Evolutionary conservation across 495 filamentous ascomycete species (phyloP), one percentile per base, ranked within the genome.

Genomic region (Talaromyces stipitatus): DNA sequence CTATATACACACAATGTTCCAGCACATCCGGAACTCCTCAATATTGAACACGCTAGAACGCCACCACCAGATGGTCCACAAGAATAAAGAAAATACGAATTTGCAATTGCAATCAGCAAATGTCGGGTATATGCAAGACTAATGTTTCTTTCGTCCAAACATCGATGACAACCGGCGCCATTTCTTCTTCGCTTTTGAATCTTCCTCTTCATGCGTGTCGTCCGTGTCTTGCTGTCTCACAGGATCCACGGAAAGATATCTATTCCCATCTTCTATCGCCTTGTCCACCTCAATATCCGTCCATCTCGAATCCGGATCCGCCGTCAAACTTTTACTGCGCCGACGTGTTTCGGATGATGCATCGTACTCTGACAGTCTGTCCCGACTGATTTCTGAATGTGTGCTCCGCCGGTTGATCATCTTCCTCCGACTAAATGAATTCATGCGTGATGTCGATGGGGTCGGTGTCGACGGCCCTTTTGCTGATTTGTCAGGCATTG

Each of bases 141-240:
- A 48, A 48, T 54, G 27, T 26, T 51, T 51, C 23, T 51, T 51
- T 9, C 24, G 48, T 51, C 48, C 27, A 29, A 51, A 30, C 27
- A 51, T 51, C 10, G 48, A 51, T 22, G 48, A 51, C n/a, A 51
- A 30, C 48, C 48, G 24, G 14, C 48, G 48, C 48, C 48, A 51
- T 51, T 30, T 30, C 27, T 30, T 51, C 48, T 51, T 51, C 18
- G 24, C 47, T 30, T 51, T 51, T 3, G 48, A 18, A 2, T 51
- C 48, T 7, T 50, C 47, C 18, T 30, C 48, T 16, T 30, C 48
- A 10, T 26, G 4, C 6, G 14, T 14, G 45, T 48, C n/a, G 45
- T 48, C 45, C 8, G 5, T 20, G 7, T 48, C 45, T 3, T 2
- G 45, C 12, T 18, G 22, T 14, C 10, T 33, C 7, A 12, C 10